Conservation (phyloP, 805 yeast species). For the Debaryomyces hansenii region DNA sequence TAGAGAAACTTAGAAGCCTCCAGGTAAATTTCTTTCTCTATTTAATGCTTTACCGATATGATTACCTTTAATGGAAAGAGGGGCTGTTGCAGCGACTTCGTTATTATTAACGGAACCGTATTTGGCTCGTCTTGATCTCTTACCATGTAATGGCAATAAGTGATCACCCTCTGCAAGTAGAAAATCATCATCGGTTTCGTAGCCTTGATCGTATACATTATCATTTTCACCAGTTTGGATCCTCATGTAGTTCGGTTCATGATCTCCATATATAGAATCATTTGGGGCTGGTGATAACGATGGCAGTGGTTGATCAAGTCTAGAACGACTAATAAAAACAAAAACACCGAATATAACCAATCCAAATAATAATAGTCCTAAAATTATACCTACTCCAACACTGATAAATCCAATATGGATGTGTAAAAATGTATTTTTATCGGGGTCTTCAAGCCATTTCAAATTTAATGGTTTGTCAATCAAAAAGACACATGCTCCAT, state of each 20-base stretch:
- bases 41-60: slow-evolving; percentile 19
- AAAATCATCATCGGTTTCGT: slow-evolving; percentile 44
- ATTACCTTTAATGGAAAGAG: slow-evolving; percentile 24
- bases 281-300: background rate
- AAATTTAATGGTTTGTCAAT: slow-evolving; percentile 69
- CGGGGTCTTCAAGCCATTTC: slow-evolving; percentile 53
- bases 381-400: slow-evolving; percentile 61
- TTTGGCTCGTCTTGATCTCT: slow-evolving; percentile 10
- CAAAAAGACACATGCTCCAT: slow-evolving; percentile 54
- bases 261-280: background rate
- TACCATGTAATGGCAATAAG: slow-evolving; percentile 25
- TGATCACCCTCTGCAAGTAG: slow-evolving; percentile 29
- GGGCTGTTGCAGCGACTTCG: slow-evolving; percentile 16
- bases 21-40: slow-evolving; percentile 19
- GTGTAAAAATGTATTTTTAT: slow-evolving; percentile 46
- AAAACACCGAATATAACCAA: slow-evolving; percentile 19
- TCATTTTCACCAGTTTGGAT: slow-evolving; percentile 31
- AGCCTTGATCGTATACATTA: slow-evolving; percentile 33
- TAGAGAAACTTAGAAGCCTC: background rate
- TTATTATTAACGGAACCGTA: slow-evolving; percentile 18
- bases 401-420: slow-evolving; percentile 68
- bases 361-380: slow-evolving; percentile 52
- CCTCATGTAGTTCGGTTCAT: slow-evolving; percentile 37
- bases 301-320: background rate
- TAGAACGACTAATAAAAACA: slow-evolving; percentile 12